A percentile compares a stretch with the other conserved stretches of the same genome.
These are phyloP conservation scores for Saccharomycopsis hybrid DNA, from an alignment of 1,139 yeast genomes.

Conservation along the genomic window DNA sequence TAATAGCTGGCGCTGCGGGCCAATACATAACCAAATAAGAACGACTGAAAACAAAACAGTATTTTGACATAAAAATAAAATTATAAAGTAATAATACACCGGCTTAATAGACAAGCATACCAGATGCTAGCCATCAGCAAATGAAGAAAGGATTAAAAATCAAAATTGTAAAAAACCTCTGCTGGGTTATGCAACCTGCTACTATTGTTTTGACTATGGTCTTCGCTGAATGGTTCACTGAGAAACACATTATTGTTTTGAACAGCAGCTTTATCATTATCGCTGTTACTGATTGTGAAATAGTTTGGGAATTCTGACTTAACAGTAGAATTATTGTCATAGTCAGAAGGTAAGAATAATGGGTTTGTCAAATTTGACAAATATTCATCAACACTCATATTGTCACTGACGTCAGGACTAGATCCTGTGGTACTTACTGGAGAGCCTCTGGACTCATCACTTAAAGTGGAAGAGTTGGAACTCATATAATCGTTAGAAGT, in stretches of 20 bases:
- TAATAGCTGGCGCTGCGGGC: slow-evolving; percentile 21
- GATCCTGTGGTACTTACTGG: slow-evolving; percentile 11
- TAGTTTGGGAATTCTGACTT: slow-evolving; percentile 12
- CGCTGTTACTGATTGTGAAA: not conserved
- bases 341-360: slow-evolving; percentile 15
- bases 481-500: slow-evolving; percentile 11
- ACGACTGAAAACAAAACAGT: slow-evolving; percentile 3
- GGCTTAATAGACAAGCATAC: slow-evolving; percentile 10
- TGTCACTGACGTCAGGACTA: slow-evolving; percentile 9
- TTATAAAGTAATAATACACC: not conserved
- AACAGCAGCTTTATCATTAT: not conserved
- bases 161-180: slow-evolving; percentile 15
- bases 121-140: slow-evolving; percentile 6
- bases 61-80: slow-evolving; percentile 1
- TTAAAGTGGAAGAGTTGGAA: slow-evolving; percentile 2
- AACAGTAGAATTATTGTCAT: slow-evolving; percentile 9
- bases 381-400: slow-evolving; percentile 19
- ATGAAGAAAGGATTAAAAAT: not conserved
- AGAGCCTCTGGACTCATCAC: slow-evolving; percentile 12
- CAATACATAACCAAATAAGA: slow-evolving; percentile 5
- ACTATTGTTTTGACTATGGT: slow-evolving; percentile 10
- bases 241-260: not conserved
- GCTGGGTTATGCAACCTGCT: slow-evolving; percentile 22
- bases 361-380: slow-evolving; percentile 20
- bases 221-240: slow-evolving; percentile 15